Base-by-base conservation (phyloP, 1,284 basidiomycete species). In the Boletus albobrunnescens region DNA sequence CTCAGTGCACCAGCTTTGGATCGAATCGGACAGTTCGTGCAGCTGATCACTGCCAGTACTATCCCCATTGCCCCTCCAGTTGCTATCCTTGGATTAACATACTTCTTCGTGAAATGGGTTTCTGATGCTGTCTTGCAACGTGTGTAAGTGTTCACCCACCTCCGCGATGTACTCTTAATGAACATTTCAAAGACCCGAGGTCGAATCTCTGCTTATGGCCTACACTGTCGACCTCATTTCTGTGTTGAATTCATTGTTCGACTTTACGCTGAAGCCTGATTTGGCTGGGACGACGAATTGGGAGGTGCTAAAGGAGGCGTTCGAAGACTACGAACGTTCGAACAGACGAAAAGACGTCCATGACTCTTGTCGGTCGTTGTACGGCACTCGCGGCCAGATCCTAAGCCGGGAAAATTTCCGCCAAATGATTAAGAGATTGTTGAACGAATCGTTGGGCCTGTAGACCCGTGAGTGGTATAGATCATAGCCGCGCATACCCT, bases 151-250 rank as follows among this genome's bases (percentile, higher is more conserved):
- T 8, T 30, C 1, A 1, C 3, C 10, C 9, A 19, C 16, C 3
- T 31, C 32, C 8, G 10, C 2, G 33, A 16, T 28, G 16, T 6
- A 14, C 6, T 9, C 3, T 3, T 28, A 4, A 10, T 14, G 6
- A 40, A 1, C 5, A 16, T 14, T 28, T 27, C 33, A 6, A 32
- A 52, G 51, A 33, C 51, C 51, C 13, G 30, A 53, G 12, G 33
- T 52, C 3, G 51, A 53, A 26, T 9, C 50, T 22, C 30, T 52
- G 13, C 24, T 53, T 2, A 44, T 41, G 41, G 26, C 44, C n/a
- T 53, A 52, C 11, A 44, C 40, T 6, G n/a, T 53, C n/a, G 44
- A 53, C 41, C 45, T 53, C n/a, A 30, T 49, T n/a, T 53, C 37
- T 8, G 41, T 52, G 3, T 23, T 52, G 31, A 41, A 8, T 4